Evolutionary conservation across 192 early-diverging fungal species (phyloP).

Genomic region (Gorgonomyces haynaldii): DNA sequence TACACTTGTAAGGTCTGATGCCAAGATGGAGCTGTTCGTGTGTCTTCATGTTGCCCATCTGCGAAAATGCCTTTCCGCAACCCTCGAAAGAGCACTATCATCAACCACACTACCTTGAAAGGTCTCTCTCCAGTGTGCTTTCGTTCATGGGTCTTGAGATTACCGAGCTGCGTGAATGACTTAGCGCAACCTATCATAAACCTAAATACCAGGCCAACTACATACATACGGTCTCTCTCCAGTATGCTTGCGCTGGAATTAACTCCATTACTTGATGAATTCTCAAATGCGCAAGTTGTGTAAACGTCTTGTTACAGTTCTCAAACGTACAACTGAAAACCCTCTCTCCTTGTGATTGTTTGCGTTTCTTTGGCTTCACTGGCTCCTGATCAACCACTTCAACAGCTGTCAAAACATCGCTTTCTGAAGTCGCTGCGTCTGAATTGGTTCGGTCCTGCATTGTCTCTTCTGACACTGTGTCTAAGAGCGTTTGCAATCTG

Average conservation of each 20-base stretch:
- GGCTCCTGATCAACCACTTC: no score
- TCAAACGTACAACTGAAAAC: no score
- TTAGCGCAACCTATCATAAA: constrained; percentile 66
- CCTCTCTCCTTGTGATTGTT: no score
- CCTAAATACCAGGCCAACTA: constrained; percentile 8
- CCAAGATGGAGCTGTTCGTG: constrained; percentile 70
- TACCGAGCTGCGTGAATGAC: constrained; percentile 69
- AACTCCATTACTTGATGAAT: constrained; percentile 47
- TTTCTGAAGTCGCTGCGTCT: no score
- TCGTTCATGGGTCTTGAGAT: constrained; percentile 54
- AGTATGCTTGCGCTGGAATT: constrained; percentile 39
- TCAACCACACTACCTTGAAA: constrained; percentile 24
- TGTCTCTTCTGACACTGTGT: no score
- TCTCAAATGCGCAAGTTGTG: constrained; percentile 58
- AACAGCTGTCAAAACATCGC: no score
- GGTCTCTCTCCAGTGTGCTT: constrained; percentile 42
- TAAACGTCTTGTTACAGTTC: constrained; percentile 53
- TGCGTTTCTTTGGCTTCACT: no score
- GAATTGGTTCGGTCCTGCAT: no score
- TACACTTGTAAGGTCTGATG: constrained; percentile 65
- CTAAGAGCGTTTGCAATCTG: no score
- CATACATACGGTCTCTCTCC: constrained; percentile 49
- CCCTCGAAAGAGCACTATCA: constrained; percentile 42
- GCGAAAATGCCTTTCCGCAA: constrained; percentile 69
- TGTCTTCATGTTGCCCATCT: constrained; percentile 71